Evolutionary conservation across 495 filamentous ascomycete species (phyloP), one percentile per base, ranked within the genome.

Genomic region (Podospora didyma): DNA sequence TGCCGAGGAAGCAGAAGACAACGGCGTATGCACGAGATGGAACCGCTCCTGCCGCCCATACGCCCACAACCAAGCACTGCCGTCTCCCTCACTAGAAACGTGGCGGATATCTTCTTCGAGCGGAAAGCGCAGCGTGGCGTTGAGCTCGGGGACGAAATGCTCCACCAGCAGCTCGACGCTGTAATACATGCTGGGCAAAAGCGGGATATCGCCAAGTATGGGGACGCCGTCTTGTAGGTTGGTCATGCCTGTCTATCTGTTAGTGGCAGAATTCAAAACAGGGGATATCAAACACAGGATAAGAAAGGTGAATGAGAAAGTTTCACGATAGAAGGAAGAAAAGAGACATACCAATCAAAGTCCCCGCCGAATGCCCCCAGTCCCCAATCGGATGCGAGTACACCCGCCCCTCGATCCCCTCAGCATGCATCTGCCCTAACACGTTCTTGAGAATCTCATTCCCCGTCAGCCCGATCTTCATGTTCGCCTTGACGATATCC

Each of bases 361-460:
- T 67, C 1, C 76, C 75, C 1, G 76, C 76, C 5, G 69, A 71
- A 59, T 79, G 76, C 0, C 75, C 76, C 74, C 74, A 78, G 66
- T 79, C 76, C 1, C 76, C 76, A 31, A 75, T 75, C n/a, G 76
- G 71, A 50, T 79, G 75, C 31, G 61, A 72, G 39, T 79, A 79
- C 1, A 79, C 67, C 61, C 64, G 74, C 1, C 73, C 76, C 41
- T 73, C 65, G 22, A 79, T 73, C 7, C 70, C 72, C 56, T 77
- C 76, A 16, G 42, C 60, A 4, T 51, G 49, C 70, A 77, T 75
- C 56, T 78, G 67, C 35, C 60, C 46, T 17, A 68, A 58, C 0
- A 61, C 52, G 0, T 59, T 62, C 44, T 69, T 68, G 28, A 79
- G 57, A 28, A 78, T 76, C 35, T 69, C 66, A 34, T 78, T 77